Conservation (phyloP, 129 eudicot species). For the Arctium minus region DNA sequence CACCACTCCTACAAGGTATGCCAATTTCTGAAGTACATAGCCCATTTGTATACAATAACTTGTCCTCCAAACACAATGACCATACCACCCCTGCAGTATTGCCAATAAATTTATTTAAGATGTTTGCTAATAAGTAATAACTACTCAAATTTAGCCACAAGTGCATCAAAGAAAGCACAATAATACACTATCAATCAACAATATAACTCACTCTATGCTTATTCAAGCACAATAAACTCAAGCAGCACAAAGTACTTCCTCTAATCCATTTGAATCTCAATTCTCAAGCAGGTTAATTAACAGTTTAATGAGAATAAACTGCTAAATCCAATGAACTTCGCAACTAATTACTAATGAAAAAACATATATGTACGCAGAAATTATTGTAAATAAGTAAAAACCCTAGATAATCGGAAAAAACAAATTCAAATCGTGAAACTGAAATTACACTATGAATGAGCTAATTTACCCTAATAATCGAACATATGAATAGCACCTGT, state of each 20-base stretch:
- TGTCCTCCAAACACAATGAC: constrained; percentile 1
- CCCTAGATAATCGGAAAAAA: constrained; percentile 7
- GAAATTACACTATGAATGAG: not conserved
- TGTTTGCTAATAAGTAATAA: not conserved
- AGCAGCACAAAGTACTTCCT: not conserved
- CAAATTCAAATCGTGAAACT: not conserved
- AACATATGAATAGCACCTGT: constrained; percentile 4
- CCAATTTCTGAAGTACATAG: constrained; percentile 23
- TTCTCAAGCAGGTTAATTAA: not conserved
- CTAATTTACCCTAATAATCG: not conserved
- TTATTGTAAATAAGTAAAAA: not conserved
- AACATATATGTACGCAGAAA: not conserved
- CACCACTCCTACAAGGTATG: constrained; percentile 24
- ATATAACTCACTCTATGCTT: not conserved
- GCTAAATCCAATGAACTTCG: not conserved
- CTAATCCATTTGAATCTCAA: not conserved
- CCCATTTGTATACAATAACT: constrained; percentile 22
- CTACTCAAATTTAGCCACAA: constrained; percentile 1
- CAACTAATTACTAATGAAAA: not conserved
- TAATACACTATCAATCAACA: constrained; percentile 1
- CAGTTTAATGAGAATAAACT: not conserved
- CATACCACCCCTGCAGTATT: constrained; percentile 24
- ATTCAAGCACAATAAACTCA: not conserved
- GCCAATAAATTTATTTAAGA: not conserved
- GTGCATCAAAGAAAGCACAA: not conserved